Conservation (phyloP, 2,329 filamentous ascomycete genomes). For the Ophiocordyceps australis region DNA sequence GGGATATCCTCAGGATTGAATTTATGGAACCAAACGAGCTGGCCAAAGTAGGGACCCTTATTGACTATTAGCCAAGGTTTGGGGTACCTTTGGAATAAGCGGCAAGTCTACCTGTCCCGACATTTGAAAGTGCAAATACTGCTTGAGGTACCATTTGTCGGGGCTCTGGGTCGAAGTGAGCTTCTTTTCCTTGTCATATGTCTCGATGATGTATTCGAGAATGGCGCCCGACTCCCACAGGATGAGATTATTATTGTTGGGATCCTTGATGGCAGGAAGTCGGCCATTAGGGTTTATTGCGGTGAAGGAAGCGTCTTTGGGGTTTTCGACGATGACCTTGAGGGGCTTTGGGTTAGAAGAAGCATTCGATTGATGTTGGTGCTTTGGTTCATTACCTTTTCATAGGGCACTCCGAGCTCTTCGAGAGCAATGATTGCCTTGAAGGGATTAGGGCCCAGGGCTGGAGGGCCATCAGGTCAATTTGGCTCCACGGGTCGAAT, state of each 20-base stretch:
- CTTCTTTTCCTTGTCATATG: slow-evolving; percentile 10
- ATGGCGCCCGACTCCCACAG: slow-evolving; percentile 11
- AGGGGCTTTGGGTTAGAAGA: too few relatives aligned
- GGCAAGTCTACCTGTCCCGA: slow-evolving; percentile 16
- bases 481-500: too few relatives aligned
- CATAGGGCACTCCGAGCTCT: slow-evolving; percentile 17
- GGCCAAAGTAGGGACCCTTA: slow-evolving; percentile 18
- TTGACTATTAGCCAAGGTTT: too few relatives aligned
- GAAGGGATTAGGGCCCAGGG: slow-evolving; percentile 10
- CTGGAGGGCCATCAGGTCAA: slow-evolving; percentile 2
- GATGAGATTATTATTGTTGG: slow-evolving; percentile 11
- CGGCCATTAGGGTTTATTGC: slow-evolving; percentile 17
- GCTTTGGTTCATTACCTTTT: slow-evolving; percentile 4
- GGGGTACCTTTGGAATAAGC: too few relatives aligned
- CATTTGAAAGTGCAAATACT: slow-evolving; percentile 18
- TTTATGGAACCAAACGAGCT: slow-evolving; percentile 12
- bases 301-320: slow-evolving; percentile 8
- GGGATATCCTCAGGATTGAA: slow-evolving; percentile 11
- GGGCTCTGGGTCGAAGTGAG: slow-evolving; percentile 7
- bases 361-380: too few relatives aligned
- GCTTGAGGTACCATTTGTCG: slow-evolving; percentile 13
- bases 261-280: slow-evolving; percentile 14
- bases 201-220: slow-evolving; percentile 12
- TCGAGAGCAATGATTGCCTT: slow-evolving; percentile 16
- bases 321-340: slow-evolving; percentile 6